Conservation (phyloP, 257 asterid genomes). For the Apocynum venetum region DNA sequence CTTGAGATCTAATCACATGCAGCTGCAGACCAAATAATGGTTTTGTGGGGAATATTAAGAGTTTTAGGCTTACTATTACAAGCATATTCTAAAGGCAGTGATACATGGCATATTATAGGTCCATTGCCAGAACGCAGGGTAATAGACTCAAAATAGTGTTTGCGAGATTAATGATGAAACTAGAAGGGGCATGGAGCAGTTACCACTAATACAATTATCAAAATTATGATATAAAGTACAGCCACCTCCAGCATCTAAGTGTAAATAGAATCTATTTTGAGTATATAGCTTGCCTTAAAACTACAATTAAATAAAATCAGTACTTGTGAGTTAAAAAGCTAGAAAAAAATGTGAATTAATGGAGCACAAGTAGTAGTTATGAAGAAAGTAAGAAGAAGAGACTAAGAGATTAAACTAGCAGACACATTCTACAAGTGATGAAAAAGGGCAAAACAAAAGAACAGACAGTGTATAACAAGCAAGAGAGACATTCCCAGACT, state of each 20-base stretch:
- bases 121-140: not conserved
- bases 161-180: slow-evolving; percentile 3
- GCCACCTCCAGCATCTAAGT: not conserved
- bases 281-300: not conserved
- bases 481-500: not conserved
- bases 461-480: not conserved
- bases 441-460: not conserved
- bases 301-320: not conserved
- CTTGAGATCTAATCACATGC: not conserved
- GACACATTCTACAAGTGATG: not conserved
- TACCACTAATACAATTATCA: not conserved
- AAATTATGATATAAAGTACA: not conserved
- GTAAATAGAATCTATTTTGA: not conserved
- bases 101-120: not conserved
- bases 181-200: not conserved
- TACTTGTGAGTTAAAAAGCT: not conserved
- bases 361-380: not conserved
- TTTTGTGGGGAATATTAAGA: not conserved
- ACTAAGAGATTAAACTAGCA: not conserved
- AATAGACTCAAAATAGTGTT: not conserved
- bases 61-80: not conserved
- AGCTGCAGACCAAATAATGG: not conserved
- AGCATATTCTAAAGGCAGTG: not conserved
- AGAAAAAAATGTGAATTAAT: not conserved
- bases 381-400: not conserved